Evolutionary conservation across 495 filamentous ascomycete genomes (phyloP), one percentile per base, ranked within the genome.

Genomic region (Aspergillus bridgeri): DNA sequence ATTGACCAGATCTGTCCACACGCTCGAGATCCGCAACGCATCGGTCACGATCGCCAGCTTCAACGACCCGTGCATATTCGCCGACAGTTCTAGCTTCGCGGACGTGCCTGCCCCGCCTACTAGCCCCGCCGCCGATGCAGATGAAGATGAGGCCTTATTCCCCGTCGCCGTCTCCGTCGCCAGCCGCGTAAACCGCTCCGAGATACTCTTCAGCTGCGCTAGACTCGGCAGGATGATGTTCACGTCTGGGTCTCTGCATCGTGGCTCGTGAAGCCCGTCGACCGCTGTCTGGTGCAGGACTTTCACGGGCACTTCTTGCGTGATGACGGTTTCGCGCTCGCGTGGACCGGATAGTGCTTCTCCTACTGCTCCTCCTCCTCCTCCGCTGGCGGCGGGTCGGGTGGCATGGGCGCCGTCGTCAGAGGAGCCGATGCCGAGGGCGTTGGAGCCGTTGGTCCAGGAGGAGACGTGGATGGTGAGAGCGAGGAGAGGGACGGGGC

Each of bases 281-380:
- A 98, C 90, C 0, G 84, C 86, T 18, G 83, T 81, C 1, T 89
- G 83, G 60, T 87, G 86, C 5, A 98, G 82, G 4, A 98, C 91
- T 5, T 91, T 85, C 50, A 97, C 85, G n/a, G 95, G 94, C 23
- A 98, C 83, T 70, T 97, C 91, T 66, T 98, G 95, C n/a, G 91
- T 96, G 63, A 98, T 86, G 64, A 90, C 78, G 38, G 91, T 93
- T 68, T 96, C 91, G 61, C 86, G 85, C 58, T 90, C 87, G 23
- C 78, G 75, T 5, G 73, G 63, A 0, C 60, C 64, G 27, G 55
- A 38, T 54, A n/a, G n/a, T n/a, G n/a, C n/a, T n/a, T n/a, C n/a
- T n/a, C n/a, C n/a, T n/a, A n/a, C n/a, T n/a, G n/a, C n/a, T n/a
- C n/a, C n/a, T n/a, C n/a, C n/a, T n/a, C n/a, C n/a, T n/a, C n/a